Evolutionary conservation across 257 asterid genomes (phyloP).

Genomic region (Ocimum tenuiflorum): DNA sequence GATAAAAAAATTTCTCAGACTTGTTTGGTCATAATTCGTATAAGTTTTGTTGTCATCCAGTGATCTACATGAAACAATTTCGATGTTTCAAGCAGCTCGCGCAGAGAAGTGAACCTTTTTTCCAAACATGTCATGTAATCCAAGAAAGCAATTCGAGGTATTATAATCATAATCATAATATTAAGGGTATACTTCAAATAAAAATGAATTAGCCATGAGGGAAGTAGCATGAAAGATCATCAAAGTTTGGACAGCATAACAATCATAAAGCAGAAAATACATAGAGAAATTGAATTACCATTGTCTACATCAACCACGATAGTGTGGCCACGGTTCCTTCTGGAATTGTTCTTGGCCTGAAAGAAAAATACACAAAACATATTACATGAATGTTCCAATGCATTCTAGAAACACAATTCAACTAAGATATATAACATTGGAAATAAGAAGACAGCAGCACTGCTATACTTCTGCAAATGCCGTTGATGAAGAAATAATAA

Average conservation of each 20-base stretch:
- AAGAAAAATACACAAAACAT: slow-evolving; percentile 15
- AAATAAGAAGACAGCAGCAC: background rate
- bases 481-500: slow-evolving; percentile 46
- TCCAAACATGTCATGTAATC: background rate
- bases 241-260: background rate
- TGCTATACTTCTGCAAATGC: slow-evolving; percentile 47
- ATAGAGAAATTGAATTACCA: slow-evolving; percentile 35
- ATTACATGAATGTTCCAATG: background rate
- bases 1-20: background rate
- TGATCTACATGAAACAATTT: background rate
- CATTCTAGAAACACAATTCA: background rate
- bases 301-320: slow-evolving; percentile 69
- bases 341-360: slow-evolving; percentile 68
- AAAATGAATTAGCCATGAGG: background rate
- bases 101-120: background rate
- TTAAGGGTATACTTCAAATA: background rate
- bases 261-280: background rate
- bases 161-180: background rate
- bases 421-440: background rate
- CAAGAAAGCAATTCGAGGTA: too few relatives aligned
- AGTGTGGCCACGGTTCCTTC: slow-evolving; percentile 45
- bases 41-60: background rate
- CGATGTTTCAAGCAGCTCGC: background rate
- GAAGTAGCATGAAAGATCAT: background rate
- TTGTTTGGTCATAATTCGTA: background rate